Conservation (phyloP, 2,329 filamentous ascomycete genomes). For the Shiraia bambusicola region DNA sequence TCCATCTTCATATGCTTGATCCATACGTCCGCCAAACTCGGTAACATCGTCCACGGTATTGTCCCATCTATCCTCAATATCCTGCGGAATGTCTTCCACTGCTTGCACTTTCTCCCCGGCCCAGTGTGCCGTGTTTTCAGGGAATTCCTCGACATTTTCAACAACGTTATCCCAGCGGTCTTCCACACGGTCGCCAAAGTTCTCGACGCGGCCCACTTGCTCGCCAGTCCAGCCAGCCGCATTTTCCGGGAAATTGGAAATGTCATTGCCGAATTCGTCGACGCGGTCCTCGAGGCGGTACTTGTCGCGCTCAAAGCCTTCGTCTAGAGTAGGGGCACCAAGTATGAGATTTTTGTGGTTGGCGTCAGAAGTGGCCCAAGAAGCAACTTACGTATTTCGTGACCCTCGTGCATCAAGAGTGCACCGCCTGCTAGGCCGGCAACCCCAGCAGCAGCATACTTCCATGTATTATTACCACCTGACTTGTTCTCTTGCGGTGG, state of each 20-base stretch:
- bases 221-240: constrained; percentile 26
- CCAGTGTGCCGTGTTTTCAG: constrained; percentile 25
- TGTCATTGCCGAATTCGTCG: constrained; percentile 20
- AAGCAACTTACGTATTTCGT: constrained; percentile 27
- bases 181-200: constrained; percentile 24
- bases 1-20: constrained; percentile 25
- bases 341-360: neutral
- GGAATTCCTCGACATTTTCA: constrained; percentile 27
- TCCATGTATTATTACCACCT: constrained; percentile 29
- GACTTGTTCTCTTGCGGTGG: constrained; percentile 20
- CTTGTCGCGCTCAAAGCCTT: constrained; percentile 21
- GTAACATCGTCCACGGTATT: constrained; percentile 18
- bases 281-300: constrained; percentile 15
- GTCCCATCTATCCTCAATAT: constrained; percentile 28
- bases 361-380: neutral
- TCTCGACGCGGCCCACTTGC: constrained; percentile 25
- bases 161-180: constrained; percentile 22
- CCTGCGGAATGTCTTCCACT: constrained; percentile 27
- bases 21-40: constrained; percentile 25
- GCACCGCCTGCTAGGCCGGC: constrained; percentile 28
- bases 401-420: constrained; percentile 29
- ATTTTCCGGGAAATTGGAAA: constrained; percentile 26
- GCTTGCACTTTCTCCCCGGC: constrained; percentile 27
- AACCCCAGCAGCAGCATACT: constrained; percentile 28
- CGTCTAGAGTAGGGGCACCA: constrained; percentile 13